Evolutionary conservation across 2,329 filamentous ascomycete genomes (phyloP), one percentile per base, ranked within the genome.

Genomic region (Lojkania enalia): DNA sequence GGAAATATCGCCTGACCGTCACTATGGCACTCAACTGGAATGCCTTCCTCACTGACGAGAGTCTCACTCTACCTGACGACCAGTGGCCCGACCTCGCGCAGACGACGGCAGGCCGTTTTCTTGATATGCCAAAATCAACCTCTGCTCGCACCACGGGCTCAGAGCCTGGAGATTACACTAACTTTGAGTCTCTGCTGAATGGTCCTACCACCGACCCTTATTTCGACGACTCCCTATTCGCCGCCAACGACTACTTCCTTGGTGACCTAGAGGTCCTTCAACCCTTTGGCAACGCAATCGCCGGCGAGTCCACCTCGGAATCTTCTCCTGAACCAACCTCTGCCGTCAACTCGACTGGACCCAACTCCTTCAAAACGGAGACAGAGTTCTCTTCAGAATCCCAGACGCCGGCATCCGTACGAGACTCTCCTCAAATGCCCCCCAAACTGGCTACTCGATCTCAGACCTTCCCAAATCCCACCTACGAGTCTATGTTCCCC

Each of bases 1-100:
- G 47, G 55, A 21, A 20, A 51, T 55, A 59, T 69, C 66, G 66
- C 64, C 66, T 69, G 66, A 69, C 61, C 58, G 40, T 57, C 63
- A 63, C 42, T 48, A 71, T 70, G 67, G 58, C 64, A 52, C 59
- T 68, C 63, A 66, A 71, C 61, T 71, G 67, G 67, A 61, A 66
- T 54, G 57, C 59, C 52, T 69, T 67, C 55, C 63, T 70, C 55
- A 58, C 58, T 56, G 56, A 64, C 52, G 66, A 70, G 45, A 57
- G 54, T 48, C 56, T 69, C 57, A 64, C 63, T 53, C 54, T 67
- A 55, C 60, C 64, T 46, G 56, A 64, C 59, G 66, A 69, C 44
- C 64, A 64, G 64, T 71, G 67, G 67, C 58, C 60, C 56, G 64
- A 69, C 59, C 49, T 63, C 50, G 58, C 57, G 48, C 55, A 54